Conservation (phyloP, 169 alveolate genomes). For the Miamiensis avidus region DNA sequence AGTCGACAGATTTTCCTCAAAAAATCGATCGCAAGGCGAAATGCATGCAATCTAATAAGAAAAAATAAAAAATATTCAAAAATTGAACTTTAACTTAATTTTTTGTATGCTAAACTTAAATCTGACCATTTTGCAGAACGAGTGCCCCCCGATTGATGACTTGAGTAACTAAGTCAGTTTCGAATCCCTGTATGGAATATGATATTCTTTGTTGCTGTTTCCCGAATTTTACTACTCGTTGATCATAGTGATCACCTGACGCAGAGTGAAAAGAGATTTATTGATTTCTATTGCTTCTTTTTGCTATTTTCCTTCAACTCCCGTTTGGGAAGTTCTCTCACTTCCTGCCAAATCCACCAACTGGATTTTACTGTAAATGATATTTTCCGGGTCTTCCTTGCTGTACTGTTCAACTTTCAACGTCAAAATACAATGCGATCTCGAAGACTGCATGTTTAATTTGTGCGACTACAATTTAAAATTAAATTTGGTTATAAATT, state of each 20-base stretch:
- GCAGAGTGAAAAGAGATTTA: conserved; percentile 79
- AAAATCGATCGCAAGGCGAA: conserved; percentile 52
- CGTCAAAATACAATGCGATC: conserved; percentile 21
- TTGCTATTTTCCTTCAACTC: conserved; percentile 75
- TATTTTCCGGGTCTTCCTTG: conserved; percentile 10
- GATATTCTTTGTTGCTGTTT: neutral
- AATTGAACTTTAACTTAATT: neutral
- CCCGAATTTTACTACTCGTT: neutral
- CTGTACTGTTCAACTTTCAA: neutral
- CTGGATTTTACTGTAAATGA: conserved; percentile 55
- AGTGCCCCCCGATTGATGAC: conserved; percentile 41
- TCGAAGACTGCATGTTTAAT: neutral
- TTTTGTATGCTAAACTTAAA: too few relatives aligned
- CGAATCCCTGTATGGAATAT: conserved; percentile 48
- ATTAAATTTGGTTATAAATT: neutral
- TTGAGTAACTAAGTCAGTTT: conserved; percentile 37
- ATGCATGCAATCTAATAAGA: conserved; percentile 50
- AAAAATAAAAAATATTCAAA: neutral
- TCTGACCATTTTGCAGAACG: conserved; percentile 39
- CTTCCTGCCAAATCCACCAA: conserved; percentile 88
- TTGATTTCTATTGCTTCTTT: conserved; percentile 88
- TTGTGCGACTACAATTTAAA: neutral
- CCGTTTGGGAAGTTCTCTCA: conserved; percentile 74
- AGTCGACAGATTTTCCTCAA: conserved; percentile 62
- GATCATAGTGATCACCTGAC: neutral